These are phyloP conservation scores for Botrytis byssoidea DNA, from an alignment of 2,329 filamentous ascomycete genomes.

Conservation along the genomic window DNA sequence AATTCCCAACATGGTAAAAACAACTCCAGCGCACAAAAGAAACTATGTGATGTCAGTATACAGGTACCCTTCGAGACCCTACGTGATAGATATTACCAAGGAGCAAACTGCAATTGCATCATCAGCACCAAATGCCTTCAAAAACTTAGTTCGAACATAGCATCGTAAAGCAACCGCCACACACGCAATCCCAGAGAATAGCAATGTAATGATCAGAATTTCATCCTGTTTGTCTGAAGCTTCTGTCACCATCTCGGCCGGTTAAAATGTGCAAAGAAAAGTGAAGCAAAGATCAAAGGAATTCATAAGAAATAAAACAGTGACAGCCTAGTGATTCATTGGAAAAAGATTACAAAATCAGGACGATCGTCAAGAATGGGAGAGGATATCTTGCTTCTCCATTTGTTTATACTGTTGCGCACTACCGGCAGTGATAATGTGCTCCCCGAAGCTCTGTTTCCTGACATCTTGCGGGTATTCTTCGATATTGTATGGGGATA, in stretches of 20 bases:
- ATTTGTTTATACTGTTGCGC: background rate
- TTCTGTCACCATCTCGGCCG: slow-evolving; percentile 9
- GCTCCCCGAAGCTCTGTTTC: background rate
- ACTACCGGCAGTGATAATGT: background rate
- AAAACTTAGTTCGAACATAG: slow-evolving; percentile 46
- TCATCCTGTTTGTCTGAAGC: slow-evolving; percentile 3
- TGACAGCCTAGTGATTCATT: background rate
- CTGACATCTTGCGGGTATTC: background rate
- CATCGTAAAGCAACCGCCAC: slow-evolving; percentile 44
- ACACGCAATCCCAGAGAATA: slow-evolving; percentile 42
- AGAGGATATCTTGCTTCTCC: background rate
- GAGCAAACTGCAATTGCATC: slow-evolving; percentile 50
- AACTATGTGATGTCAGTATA: slow-evolving; percentile 22
- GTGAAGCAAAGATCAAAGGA: background rate
- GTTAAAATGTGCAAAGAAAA: background rate
- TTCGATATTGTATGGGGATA: background rate
- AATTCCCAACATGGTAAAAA: slow-evolving; percentile 28
- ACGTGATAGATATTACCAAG: slow-evolving; percentile 41
- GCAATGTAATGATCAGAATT: slow-evolving; percentile 26
- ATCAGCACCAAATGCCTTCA: slow-evolving; percentile 46
- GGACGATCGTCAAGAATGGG: background rate
- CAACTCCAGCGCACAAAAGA: slow-evolving; percentile 25
- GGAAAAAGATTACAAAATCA: background rate
- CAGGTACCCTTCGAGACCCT: background rate
- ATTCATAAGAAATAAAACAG: background rate